phyloP scores from a whole-genome alignment of 2,329 filamentous ascomycete genomes.

The Fusarium sp. region DNA sequence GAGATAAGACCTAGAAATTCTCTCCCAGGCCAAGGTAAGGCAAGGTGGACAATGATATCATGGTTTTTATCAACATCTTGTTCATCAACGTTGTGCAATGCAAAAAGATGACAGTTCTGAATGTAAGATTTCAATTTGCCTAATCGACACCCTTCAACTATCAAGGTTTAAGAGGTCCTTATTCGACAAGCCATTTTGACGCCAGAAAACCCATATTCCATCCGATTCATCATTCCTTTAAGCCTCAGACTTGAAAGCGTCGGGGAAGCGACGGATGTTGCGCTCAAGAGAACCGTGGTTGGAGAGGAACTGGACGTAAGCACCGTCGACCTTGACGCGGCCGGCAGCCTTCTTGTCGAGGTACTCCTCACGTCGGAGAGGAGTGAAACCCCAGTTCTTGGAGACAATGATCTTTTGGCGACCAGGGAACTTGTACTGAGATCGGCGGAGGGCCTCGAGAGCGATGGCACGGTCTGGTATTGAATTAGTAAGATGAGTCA shows the following conservation, averaged over 20 bases:
- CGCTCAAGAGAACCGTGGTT: conserved; percentile 87
- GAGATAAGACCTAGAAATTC: not conserved
- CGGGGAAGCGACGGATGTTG: conserved; percentile 96
- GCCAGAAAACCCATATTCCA: conserved; percentile 59
- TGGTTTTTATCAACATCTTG: not conserved
- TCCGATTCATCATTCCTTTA: conserved; percentile 59
- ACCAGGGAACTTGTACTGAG: conserved; percentile 99
- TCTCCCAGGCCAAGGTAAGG: not conserved
- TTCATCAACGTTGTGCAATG: conserved; percentile 9
- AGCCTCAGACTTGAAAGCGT: conserved; percentile 78
- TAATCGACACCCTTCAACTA: conserved; percentile 51
- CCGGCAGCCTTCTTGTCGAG: conserved; percentile 93
- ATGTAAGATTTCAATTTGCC: conserved; percentile 54
- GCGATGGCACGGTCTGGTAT: conserved; percentile 83
- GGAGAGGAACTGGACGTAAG: conserved; percentile 98
- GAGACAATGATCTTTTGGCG: conserved; percentile 99
- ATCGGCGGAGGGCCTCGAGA: conserved; percentile 98
- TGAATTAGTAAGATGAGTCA: conserved; percentile 46
- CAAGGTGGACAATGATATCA: conserved; percentile 15
- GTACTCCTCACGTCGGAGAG: conserved; percentile 97
- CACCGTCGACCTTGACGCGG: conserved; percentile 95
- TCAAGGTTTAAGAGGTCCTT: conserved; percentile 51
- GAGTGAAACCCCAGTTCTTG: conserved; percentile 99
- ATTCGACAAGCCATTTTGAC: conserved; percentile 61
- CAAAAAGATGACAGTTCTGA: conserved; percentile 26